Percentiles rank a stretch among this genome's conserved stretches.
Conservation (phyloP, 192 early-diverging fungal genomes). For the Umbelopsis ramanniana region DNA sequence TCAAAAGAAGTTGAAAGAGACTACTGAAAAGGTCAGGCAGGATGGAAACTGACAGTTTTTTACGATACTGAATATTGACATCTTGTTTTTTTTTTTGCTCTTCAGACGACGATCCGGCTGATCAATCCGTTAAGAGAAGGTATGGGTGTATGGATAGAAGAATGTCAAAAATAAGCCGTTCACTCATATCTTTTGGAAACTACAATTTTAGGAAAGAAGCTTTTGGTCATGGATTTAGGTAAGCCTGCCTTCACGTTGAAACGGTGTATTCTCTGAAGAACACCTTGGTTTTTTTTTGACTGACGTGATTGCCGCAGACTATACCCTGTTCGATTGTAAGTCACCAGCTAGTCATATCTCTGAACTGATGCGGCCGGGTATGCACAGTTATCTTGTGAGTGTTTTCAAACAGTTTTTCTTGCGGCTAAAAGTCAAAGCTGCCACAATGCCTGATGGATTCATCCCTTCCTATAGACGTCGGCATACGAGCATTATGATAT, state of each 20-base stretch:
- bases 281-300: background rate
- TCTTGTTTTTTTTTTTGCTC: background rate
- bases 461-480: slow-evolving; percentile 39
- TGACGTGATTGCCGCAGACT: slow-evolving; percentile 43
- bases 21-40: slow-evolving; percentile 50
- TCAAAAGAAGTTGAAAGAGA: slow-evolving; percentile 47
- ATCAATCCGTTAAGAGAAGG: slow-evolving; percentile 54
- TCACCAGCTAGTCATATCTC: slow-evolving; percentile 58
- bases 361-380: slow-evolving; percentile 65
- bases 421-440: too few relatives aligned
- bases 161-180: background rate
- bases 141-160: background rate
- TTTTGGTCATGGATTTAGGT: slow-evolving; percentile 73
- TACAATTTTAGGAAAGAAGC: slow-evolving; percentile 53
- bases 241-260: background rate
- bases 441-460: background rate
- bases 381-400: slow-evolving; percentile 60
- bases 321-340: slow-evolving; percentile 78
- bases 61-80: too few relatives aligned
- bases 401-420: background rate
- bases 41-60: too few relatives aligned
- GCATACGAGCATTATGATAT: slow-evolving; percentile 73
- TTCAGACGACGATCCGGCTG: slow-evolving; percentile 57
- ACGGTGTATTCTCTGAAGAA: too few relatives aligned
- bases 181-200: background rate